Evolutionary conservation across 306 rosid genomes (phyloP), one percentile per base, ranked within the genome.

Genomic region (Pueraria montana): DNA sequence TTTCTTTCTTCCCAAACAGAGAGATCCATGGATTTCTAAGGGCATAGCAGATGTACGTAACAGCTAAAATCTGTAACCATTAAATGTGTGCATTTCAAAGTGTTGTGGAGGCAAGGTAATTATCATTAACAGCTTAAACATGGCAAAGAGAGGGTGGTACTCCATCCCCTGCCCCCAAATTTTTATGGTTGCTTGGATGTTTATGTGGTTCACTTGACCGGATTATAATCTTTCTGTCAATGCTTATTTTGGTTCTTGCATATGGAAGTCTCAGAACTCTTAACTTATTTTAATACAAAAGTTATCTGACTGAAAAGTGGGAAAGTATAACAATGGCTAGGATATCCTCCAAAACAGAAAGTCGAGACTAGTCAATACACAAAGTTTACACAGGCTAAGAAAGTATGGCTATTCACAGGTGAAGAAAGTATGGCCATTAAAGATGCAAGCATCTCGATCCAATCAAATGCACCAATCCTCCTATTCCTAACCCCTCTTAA

Each of bases 41-140:
- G 32, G 32, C 32, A 27, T 27, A 27, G 32, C 32, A 27, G 32
- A 27, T 27, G 1, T 27, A 27, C 3, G 32, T 27, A 3, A 27
- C 32, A 27, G 32, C 32, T 27, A 27, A 27, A 27, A 27, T 27
- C 32, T 27, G 32, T 3, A 27, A 27, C 32, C 32, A 27, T 27
- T 27, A 27, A 27, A 27, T 27, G 32, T 27, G 32, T 27, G 32
- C 32, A 27, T 27, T 27, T 27, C 32, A 27, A 27, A 1, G 32
- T 27, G 32, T 27, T 27, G 32, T 27, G 32, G 32, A 27, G 32
- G 32, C 32, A 27, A 27, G 32, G 32, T 27, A 27, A n/a, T n/a
- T n/a, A n/a, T n/a, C 38, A 55, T 68, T 43, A 10, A 68, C 77
- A 46, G 2, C 59, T 52, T 52, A 52, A 52, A n/a, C 59, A n/a